These are phyloP conservation scores for Rubus parviflorus DNA, from an alignment of 306 rosid species.

Conservation along the genomic window DNA sequence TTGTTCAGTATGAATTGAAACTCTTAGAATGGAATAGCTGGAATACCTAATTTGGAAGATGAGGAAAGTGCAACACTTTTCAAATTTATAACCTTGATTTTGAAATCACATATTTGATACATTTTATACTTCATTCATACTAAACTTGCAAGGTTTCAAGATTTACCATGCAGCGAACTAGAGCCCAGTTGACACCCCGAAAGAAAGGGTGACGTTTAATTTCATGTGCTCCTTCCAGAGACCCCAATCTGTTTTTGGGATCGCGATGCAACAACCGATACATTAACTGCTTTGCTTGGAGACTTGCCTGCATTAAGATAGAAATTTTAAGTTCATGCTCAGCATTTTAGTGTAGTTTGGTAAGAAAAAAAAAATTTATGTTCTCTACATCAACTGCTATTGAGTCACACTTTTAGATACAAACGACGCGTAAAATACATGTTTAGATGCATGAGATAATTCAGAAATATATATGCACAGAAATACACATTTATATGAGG, in stretches of 20 bases:
- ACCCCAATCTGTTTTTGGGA: constrained; percentile 78
- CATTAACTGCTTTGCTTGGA: constrained; percentile 72
- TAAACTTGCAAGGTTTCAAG: background rate
- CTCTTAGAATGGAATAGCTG: background rate
- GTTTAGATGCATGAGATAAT: background rate
- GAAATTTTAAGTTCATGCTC: background rate
- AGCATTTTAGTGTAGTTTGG: background rate
- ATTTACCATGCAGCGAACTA: constrained; percentile 83
- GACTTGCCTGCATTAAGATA: constrained; percentile 65
- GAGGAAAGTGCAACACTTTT: background rate
- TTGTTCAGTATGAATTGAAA: background rate
- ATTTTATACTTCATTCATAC: background rate
- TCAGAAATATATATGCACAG: background rate
- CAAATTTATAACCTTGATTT: background rate
- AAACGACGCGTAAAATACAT: background rate
- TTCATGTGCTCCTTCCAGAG: constrained; percentile 83
- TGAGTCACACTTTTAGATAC: background rate
- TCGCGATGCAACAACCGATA: constrained; percentile 76
- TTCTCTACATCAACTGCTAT: constrained; percentile 1
- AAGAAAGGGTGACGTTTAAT: constrained; percentile 84
- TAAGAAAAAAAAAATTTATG: background rate
- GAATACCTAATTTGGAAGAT: background rate
- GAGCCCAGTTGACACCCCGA: constrained; percentile 82
- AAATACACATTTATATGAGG: background rate
- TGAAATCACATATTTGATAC: background rate